A percentile compares a stretch with the other conserved stretches of the same genome.
Conservation (phyloP, 192 early-diverging fungal species). For the Backusella sp. region DNA sequence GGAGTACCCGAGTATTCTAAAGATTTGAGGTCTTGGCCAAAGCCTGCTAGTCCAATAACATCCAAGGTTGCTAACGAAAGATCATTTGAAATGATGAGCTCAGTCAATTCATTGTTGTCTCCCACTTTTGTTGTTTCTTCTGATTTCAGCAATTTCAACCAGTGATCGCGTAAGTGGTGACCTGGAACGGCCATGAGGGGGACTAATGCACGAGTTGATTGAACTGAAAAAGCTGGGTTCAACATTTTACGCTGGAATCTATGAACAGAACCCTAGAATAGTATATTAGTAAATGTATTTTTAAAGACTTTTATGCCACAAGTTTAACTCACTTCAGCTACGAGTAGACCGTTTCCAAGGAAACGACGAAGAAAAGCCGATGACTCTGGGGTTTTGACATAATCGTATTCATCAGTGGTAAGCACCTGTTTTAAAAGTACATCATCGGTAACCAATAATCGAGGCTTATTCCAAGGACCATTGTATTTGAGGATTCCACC, state of each 20-base stretch:
- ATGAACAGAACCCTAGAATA: conserved; percentile 43
- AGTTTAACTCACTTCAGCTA: conserved; percentile 40
- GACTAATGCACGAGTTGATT: conserved; percentile 45
- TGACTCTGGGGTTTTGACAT: conserved; percentile 36
- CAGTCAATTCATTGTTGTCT: conserved; percentile 6
- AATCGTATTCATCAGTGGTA: conserved; percentile 43
- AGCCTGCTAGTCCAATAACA: conserved; percentile 45
- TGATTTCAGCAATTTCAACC: conserved; percentile 33
- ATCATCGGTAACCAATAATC: conserved; percentile 48
- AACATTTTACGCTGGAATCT: conserved; percentile 54
- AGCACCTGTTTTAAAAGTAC: conserved; percentile 46
- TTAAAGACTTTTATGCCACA: neutral
- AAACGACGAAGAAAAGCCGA: conserved; percentile 32
- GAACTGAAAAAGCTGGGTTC: conserved; percentile 51
- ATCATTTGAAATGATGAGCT: conserved; percentile 39
- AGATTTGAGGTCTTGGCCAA: conserved; percentile 48
- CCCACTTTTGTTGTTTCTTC: neutral
- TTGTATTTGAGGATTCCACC: conserved; percentile 49
- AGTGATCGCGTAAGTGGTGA: conserved; percentile 32
- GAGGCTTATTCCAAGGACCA: conserved; percentile 38
- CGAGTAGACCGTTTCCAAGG: conserved; percentile 48
- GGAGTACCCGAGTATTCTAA: conserved; percentile 21
- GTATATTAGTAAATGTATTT: neutral
- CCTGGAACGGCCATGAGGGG: conserved; percentile 37
- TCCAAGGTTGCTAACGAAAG: conserved; percentile 45